A percentile compares a stretch with the other conserved stretches of the same genome.
These are phyloP conservation scores for Raffaelea albimanens DNA, from an alignment of 2,329 filamentous ascomycete genomes.

Conservation along the genomic window DNA sequence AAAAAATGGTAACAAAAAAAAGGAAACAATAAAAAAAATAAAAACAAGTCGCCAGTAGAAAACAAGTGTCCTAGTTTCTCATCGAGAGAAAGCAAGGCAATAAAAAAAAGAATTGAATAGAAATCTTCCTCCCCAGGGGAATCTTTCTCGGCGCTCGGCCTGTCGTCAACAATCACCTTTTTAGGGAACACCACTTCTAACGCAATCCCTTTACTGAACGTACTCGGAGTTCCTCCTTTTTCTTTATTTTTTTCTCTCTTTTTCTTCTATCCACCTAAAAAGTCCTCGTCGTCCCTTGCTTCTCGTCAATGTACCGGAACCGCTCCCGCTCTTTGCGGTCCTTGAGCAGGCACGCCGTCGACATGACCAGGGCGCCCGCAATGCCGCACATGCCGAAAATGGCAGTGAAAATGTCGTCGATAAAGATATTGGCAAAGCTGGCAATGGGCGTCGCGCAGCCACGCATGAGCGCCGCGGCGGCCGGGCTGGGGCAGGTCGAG, in stretches of 20 bases:
- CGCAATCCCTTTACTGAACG: no score
- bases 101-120: background rate
- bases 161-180: no score
- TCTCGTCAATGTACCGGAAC: constrained; percentile 74
- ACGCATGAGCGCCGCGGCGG: constrained; percentile 58
- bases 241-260: background rate
- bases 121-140: background rate
- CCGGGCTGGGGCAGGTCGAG: constrained; percentile 56
- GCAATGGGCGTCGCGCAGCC: constrained; percentile 63
- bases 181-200: no score
- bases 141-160: no score
- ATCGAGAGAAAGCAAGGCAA: background rate
- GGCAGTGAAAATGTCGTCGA: constrained; percentile 70
- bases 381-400: constrained; percentile 71
- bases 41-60: no score
- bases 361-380: constrained; percentile 59
- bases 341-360: constrained; percentile 68
- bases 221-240: background rate
- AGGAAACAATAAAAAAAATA: no score
- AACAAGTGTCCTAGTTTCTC: background rate
- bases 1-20: no score
- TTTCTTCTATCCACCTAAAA: constrained; percentile 27
- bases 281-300: constrained; percentile 46
- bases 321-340: constrained; percentile 71
- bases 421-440: constrained; percentile 58